Evolutionary conservation across 257 asterid species (phyloP).

Genomic region (Solanum pinnatisectum): DNA sequence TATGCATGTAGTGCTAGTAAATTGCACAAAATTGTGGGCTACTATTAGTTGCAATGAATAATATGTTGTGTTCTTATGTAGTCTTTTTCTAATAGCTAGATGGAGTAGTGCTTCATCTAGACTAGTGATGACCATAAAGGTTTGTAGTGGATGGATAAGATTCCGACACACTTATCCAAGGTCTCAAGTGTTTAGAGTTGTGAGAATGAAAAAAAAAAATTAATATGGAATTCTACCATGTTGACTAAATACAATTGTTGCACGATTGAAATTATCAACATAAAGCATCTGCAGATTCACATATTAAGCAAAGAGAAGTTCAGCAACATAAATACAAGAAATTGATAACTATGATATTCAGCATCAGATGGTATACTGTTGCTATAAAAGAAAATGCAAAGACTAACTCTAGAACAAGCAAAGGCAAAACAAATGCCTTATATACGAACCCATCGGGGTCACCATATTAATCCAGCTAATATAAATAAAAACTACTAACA

Average conservation of each 20-base stretch:
- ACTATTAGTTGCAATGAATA: not conserved
- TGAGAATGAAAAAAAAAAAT: not conserved
- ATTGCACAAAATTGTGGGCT: not conserved
- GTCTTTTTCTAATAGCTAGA: not conserved
- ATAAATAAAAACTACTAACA: not conserved
- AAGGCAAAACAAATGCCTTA: not conserved
- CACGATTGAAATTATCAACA: not conserved
- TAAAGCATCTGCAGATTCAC: not conserved
- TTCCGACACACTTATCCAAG: not conserved
- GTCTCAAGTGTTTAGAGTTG: rapidly evolving
- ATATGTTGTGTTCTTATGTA: not conserved
- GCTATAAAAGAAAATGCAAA: not conserved
- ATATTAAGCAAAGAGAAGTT: not conserved
- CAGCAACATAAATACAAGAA: not conserved
- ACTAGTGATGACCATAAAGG: not conserved
- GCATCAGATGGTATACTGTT: not conserved
- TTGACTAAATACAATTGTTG: not conserved
- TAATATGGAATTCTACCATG: not conserved
- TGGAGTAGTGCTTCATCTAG: not conserved
- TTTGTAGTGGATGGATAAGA: not conserved
- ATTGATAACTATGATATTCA: not conserved
- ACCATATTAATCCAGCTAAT: not conserved
- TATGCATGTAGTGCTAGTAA: not conserved
- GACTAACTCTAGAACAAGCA: not conserved
- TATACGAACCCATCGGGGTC: not conserved